Evolutionary conservation across 306 rosid genomes (phyloP).

Genomic region (Cicer judaicum): DNA sequence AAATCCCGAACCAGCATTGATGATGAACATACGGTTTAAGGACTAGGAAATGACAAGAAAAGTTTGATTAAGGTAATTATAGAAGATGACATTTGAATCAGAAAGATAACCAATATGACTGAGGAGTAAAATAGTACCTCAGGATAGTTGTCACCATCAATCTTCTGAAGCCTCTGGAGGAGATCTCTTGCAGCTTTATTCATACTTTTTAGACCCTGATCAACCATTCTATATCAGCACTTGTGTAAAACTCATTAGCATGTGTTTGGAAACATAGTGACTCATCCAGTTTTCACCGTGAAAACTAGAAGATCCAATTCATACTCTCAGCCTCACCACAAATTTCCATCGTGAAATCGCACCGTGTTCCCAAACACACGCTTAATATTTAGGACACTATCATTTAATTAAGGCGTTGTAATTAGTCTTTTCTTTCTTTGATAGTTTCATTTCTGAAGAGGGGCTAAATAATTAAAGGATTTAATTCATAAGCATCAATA

Average conservation of each 20-base stretch:
- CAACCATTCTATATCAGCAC: background rate
- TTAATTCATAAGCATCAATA: no score
- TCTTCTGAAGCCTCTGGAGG: slow-evolving; percentile 78
- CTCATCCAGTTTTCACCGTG: no score
- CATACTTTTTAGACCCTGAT: slow-evolving; percentile 78
- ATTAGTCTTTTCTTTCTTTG: background rate
- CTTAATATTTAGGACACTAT: background rate
- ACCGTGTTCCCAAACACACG: no score
- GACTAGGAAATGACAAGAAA: slow-evolving; percentile 50
- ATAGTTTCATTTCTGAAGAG: background rate
- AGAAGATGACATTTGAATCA: slow-evolving; percentile 16
- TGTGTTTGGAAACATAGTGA: no score
- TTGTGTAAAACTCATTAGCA: background rate
- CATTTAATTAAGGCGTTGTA: background rate
- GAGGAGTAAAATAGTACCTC: slow-evolving; percentile 62
- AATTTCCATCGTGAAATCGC: no score
- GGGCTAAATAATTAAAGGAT: no score
- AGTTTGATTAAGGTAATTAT: slow-evolving; percentile 29
- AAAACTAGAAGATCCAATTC: no score
- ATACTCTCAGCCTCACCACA: no score
- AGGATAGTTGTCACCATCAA: slow-evolving; percentile 95
- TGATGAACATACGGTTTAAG: slow-evolving; percentile 90
- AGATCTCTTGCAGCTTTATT: slow-evolving; percentile 95
- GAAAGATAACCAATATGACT: background rate
- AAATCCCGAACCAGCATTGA: slow-evolving; percentile 97